Evolutionary conservation across 78 protist genomes (phyloP).

Genomic region (Monosiga brevicollis): DNA sequence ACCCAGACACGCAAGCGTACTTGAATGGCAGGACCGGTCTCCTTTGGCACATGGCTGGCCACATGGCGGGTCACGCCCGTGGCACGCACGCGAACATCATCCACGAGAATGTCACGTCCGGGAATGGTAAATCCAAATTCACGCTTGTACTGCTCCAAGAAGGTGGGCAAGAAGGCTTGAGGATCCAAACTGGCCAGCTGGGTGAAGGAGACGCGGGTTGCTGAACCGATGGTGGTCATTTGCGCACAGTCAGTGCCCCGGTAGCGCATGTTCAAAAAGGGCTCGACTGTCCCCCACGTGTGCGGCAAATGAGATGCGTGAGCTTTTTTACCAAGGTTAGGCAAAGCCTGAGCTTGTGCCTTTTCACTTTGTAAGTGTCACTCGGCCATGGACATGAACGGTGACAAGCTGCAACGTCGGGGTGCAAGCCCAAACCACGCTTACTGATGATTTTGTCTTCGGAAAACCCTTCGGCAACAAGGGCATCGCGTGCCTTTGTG

Average conservation of each 20-base stretch:
- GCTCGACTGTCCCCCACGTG: constrained; percentile 6
- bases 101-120: constrained; percentile 57
- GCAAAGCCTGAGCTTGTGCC: too few species aligned
- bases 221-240: constrained; percentile 23
- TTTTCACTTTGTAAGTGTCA: too few species aligned
- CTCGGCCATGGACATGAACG: too few species aligned
- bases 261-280: constrained; percentile 38
- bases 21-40: too few species aligned
- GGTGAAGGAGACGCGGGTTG: too few species aligned
- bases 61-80: not conserved
- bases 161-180: constrained; percentile 9
- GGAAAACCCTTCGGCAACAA: constrained; percentile 19
- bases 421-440: too few species aligned
- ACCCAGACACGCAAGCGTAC: too few species aligned
- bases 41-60: too few species aligned
- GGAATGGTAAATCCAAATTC: constrained; percentile 44
- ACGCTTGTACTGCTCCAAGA: constrained; percentile 44
- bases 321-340: too few species aligned
- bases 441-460: not conserved
- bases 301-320: too few species aligned
- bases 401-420: too few species aligned
- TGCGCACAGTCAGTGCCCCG: constrained; percentile 45
- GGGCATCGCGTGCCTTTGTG: not conserved
- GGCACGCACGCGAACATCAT: constrained; percentile 77
- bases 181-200: too few species aligned